Conservation (phyloP, 768 basidiomycete species). For the Tricholoma bakamatsutake region DNA sequence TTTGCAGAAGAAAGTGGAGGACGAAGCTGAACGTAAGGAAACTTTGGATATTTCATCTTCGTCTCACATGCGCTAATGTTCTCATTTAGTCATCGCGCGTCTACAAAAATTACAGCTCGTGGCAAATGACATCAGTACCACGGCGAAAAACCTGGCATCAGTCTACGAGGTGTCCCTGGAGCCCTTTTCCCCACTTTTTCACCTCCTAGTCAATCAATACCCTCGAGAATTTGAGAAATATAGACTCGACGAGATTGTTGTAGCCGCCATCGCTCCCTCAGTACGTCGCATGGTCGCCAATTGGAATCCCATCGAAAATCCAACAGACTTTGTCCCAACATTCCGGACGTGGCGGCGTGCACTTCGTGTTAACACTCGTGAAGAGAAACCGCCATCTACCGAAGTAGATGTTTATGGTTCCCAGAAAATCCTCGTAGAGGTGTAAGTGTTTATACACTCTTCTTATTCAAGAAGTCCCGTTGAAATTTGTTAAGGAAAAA, state of each 20-base stretch:
- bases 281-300: conserved; percentile 66
- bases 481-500: conserved; percentile 34
- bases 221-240: conserved; percentile 71
- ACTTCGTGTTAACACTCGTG: conserved; percentile 49
- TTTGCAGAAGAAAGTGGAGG: conserved; percentile 60
- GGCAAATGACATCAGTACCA: conserved; percentile 61
- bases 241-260: conserved; percentile 84
- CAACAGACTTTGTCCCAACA: conserved; percentile 53
- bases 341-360: conserved; percentile 69
- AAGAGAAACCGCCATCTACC: conserved; percentile 32
- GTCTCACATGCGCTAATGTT: not conserved
- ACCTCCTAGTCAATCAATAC: conserved; percentile 66
- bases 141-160: conserved; percentile 58
- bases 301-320: conserved; percentile 86
- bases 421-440: conserved; percentile 27
- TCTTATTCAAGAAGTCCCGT: not conserved
- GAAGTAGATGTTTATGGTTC: conserved; percentile 58
- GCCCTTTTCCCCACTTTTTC: conserved; percentile 66
- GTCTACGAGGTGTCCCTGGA: conserved; percentile 70
- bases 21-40: conserved; percentile 70
- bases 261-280: conserved; percentile 84
- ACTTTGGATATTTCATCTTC: not conserved
- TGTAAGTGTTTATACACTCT: conserved; percentile 29
- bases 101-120: conserved; percentile 74
- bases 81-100: conserved; percentile 60